Conservation (phyloP, 345 rosid genomes). For the Tarenaya hassleriana region DNA sequence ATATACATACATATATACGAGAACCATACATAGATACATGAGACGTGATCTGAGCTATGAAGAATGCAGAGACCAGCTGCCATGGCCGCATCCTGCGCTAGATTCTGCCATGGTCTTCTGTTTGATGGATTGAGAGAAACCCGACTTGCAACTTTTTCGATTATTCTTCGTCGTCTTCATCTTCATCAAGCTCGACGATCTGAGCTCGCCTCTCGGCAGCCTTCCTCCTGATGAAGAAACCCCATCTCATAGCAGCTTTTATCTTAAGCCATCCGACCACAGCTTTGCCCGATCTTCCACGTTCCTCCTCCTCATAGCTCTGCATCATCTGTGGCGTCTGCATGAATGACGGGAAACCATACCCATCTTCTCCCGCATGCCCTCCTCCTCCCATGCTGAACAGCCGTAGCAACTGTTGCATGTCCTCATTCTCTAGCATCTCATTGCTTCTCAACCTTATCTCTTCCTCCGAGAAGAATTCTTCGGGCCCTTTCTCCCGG, state of each 20-base stretch:
- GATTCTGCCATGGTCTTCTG: no score
- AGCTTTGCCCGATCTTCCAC: conserved; percentile 71
- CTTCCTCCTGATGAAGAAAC: conserved; percentile 89
- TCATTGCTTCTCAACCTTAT: conserved; percentile 82
- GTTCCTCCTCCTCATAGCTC: conserved; percentile 67
- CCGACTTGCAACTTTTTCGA: no score
- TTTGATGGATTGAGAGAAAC: no score
- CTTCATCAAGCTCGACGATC: conserved; percentile 79
- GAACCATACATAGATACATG: no score
- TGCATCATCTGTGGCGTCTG: conserved; percentile 85
- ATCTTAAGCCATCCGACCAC: conserved; percentile 98
- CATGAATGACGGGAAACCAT: conserved; percentile 44
- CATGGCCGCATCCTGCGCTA: no score
- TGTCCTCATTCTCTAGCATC: conserved; percentile 95
- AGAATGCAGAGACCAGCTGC: no score
- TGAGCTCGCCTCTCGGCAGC: conserved; percentile 97
- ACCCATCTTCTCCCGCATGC: conserved; percentile 62
- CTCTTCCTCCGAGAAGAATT: conserved; percentile 78
- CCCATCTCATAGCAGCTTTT: conserved; percentile 99
- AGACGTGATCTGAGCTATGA: no score
- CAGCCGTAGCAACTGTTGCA: conserved; percentile 80
- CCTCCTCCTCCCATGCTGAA: conserved; percentile 75
- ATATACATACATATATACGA: no score
- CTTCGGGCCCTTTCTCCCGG: conserved; percentile 72
- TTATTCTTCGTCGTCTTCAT: no score